Evolutionary conservation across 805 yeast genomes (phyloP).

Genomic region (Yamadazyma tumulicola): DNA sequence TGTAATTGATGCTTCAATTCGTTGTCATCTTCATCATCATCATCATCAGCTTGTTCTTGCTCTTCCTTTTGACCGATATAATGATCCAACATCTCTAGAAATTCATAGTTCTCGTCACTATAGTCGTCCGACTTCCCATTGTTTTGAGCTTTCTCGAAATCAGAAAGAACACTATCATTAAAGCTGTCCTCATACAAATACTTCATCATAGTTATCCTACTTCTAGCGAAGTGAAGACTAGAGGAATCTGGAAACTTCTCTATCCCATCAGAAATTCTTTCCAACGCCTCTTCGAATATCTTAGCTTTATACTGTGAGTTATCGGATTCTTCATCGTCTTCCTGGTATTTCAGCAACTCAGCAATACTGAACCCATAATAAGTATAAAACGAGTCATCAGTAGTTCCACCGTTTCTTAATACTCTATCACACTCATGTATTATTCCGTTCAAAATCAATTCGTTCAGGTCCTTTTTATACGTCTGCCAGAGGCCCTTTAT

Average conservation of each 20-base stretch:
- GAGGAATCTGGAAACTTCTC: conserved; percentile 44
- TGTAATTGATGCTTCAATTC: too few species aligned
- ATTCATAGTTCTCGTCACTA: conserved; percentile 44
- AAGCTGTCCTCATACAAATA: too few species aligned
- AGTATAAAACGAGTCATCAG: conserved; percentile 10
- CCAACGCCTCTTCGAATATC: conserved; percentile 66
- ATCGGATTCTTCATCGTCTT: conserved; percentile 29
- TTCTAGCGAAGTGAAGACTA: conserved; percentile 49
- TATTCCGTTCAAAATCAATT: conserved; percentile 70
- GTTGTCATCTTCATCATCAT: conserved; percentile 22
- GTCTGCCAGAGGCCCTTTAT: conserved; percentile 69
- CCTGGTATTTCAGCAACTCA: conserved; percentile 55
- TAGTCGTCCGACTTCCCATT: conserved; percentile 27
- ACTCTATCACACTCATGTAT: conserved; percentile 90
- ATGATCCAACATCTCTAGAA: conserved; percentile 61
- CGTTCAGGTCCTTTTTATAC: conserved; percentile 52
- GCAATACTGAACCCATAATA: conserved; percentile 71
- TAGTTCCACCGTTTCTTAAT: conserved; percentile 42
- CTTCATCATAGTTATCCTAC: conserved; percentile 52
- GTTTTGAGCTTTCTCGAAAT: too few species aligned
- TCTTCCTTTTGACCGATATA: conserved; percentile 50
- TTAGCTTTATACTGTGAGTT: too few species aligned
- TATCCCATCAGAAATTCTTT: conserved; percentile 60
- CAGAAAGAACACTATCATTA: too few species aligned
- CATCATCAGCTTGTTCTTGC: conserved; percentile 23